Evolutionary conservation across 164 flowering plant species (phyloP), one percentile per base, ranked within the genome.

Genomic region (Tinospora cordifolia): DNA sequence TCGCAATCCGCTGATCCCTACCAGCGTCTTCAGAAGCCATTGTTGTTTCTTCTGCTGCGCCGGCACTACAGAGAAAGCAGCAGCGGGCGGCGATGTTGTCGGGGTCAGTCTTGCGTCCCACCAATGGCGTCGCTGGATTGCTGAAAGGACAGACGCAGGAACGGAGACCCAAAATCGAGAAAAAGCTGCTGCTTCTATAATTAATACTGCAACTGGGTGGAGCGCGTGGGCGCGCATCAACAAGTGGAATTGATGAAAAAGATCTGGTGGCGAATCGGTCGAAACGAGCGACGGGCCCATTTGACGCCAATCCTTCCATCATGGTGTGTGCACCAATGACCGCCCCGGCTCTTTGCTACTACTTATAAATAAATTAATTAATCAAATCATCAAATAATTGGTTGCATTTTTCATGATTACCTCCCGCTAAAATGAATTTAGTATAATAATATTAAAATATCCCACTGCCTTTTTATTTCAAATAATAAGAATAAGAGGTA

Each of bases 1-100:
- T 75, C 0, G 77, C 65, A 59, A 89, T 78, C 34, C 97, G 86
- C 40, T 79, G 69, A 65, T 88, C 90, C 24, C 78, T 46, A 25
- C 17, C 77, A 8, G n/a, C n/a, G n/a, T 72, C 80, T 47, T 62
- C 74, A 6, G 83, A 39, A 40, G 88, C 85, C 96, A 87, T 87
- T n/a, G n/a, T 24, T n/a, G n/a, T n/a, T n/a, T n/a, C n/a, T 74
- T 63, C 68, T 67, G 39, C 64, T 63, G 47, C 25, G 62, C 39
- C 54, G 62, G n/a, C 14, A 15, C 46, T 19, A 27, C 65, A 57
- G 46, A n/a, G 22, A 36, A 8, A 12, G n/a, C n/a, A n/a, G n/a
- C n/a, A n/a, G 40, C 19, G 6, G 17, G 22, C n/a, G n/a, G n/a
- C 21, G 57, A 67, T 22, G 15, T 10, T 13, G 69, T 7, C 11